Base-by-base conservation (phyloP, 2,329 filamentous ascomycete species). In the Aureobasidium mangrovei region DNA sequence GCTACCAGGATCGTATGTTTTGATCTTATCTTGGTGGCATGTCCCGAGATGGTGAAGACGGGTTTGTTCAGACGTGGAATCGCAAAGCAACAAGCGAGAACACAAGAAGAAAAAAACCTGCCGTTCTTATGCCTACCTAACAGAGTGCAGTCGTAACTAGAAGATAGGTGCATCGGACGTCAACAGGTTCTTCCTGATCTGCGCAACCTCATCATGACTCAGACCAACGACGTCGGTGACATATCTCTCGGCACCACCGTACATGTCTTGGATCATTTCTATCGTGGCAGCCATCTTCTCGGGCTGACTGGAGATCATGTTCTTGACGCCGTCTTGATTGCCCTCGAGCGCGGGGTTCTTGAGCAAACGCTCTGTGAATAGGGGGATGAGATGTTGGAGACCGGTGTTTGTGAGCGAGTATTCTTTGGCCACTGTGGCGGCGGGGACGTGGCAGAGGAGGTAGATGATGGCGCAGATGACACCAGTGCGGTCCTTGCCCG, bases 401-500 rank as follows among this genome's bases (percentile, higher is more conserved):
- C 85, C 85, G 1, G 73, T 61, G 48, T 86, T 81, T 0, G 84
- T 88, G 7, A 88, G 71, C 12, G 76, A 72, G 65, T 90, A 91
- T 66, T 91, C 86, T 7, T 76, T 68, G 0, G 83, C 84, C n/a
- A 87, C 76, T 3, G 69, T 65, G 33, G 78, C 72, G 59, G 82
- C 76, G 1, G 74, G 67, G 0, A 87, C 81, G 3, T 82, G 82
- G 7, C 81, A 81, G 29, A 88, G 73, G 28, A 77, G 70, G 38
- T 88, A 73, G 7, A 90, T 65, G 39, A 91, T 61, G 3, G 84
- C 86, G 46, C 81, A 79, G 42, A 88, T 70, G 4, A 90, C 76
- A 2, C 86, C 86, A 0, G 86, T 90, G 41, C 86, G 76, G 66
- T 91, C 86, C 68, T 91, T 91, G 9, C 86, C 86, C 0, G 84